Evolutionary conservation across 495 filamentous ascomycete genomes (phyloP).

Genomic region (Podospora sp.): DNA sequence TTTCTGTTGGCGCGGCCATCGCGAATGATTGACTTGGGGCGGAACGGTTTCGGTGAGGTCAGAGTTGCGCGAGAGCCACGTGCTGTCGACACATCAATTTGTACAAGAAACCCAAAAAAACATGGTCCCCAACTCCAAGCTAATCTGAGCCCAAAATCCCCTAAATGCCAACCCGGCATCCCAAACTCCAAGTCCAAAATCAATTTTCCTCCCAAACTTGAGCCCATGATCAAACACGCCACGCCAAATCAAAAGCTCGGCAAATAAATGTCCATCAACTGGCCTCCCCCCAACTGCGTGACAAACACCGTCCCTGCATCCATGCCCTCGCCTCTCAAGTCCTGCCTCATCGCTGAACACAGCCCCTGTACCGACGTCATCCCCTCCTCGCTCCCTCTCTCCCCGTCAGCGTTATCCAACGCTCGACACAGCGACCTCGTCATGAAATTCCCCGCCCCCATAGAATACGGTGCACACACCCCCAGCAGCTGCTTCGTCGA

Average conservation of each 20-base stretch:
- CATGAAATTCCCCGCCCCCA: constrained; percentile 11
- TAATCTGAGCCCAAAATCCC: no score
- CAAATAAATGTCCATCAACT: constrained; percentile 32
- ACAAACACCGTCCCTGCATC: constrained; percentile 29
- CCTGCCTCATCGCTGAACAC: constrained; percentile 31
- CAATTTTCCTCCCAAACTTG: neutral
- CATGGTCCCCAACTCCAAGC: no score
- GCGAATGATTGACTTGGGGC: no score
- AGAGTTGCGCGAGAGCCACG: no score
- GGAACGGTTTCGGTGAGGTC: no score
- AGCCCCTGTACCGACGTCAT: constrained; percentile 31
- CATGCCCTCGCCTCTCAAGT: constrained; percentile 19
- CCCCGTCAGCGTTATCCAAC: constrained; percentile 17
- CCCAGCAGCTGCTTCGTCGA: constrained; percentile 35
- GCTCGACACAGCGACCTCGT: constrained; percentile 25
- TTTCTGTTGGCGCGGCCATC: no score
- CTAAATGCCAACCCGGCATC: no score
- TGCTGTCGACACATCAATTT: no score
- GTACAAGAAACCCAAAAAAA: no score
- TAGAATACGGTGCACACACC: constrained; percentile 21
- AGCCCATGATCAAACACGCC: neutral
- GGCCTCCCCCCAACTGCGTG: constrained; percentile 33
- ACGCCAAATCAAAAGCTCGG: constrained; percentile 20
- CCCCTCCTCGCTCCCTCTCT: neutral
- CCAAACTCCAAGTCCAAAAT: neutral